phyloP scores from a whole-genome alignment of 805 yeast species.

The Nakazawaea ernobii region DNA sequence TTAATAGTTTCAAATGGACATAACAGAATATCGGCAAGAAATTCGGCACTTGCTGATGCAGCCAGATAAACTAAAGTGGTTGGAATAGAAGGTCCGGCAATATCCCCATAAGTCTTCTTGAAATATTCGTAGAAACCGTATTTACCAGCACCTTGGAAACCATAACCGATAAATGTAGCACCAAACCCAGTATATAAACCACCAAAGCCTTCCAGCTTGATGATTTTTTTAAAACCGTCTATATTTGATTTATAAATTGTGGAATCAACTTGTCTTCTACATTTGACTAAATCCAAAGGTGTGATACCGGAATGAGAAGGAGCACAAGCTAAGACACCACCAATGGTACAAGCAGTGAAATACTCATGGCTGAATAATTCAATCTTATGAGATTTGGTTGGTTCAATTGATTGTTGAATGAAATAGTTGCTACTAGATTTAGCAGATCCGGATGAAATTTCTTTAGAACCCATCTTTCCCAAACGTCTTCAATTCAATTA shows the following conservation, averaged over 20 bases:
- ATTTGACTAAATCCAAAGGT: conserved; percentile 89
- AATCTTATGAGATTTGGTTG: conserved; percentile 25
- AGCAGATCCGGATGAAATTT: neutral
- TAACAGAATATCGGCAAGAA: conserved; percentile 80
- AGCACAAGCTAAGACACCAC: conserved; percentile 88
- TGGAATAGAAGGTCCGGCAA: conserved; percentile 60
- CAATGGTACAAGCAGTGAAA: conserved; percentile 68
- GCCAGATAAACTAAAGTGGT: conserved; percentile 71
- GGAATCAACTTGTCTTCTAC: conserved; percentile 86
- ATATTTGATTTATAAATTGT: conserved; percentile 66
- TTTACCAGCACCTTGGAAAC: conserved; percentile 95
- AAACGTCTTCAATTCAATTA: neutral
- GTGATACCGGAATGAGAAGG: conserved; percentile 94
- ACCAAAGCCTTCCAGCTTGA: conserved; percentile 65
- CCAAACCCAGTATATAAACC: conserved; percentile 85
- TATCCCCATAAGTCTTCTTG: conserved; percentile 69
- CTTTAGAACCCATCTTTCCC: neutral
- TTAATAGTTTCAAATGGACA: conserved; percentile 96
- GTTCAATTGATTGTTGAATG: conserved; percentile 6
- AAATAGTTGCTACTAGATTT: neutral
- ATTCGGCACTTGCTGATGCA: conserved; percentile 92
- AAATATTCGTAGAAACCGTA: conserved; percentile 93
- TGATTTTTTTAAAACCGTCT: conserved; percentile 76
- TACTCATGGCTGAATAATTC: conserved; percentile 56
- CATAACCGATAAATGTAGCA: conserved; percentile 89